phyloP scores from a whole-genome alignment of 2,329 filamentous ascomycete species.

The Cytospora piceicola region DNA sequence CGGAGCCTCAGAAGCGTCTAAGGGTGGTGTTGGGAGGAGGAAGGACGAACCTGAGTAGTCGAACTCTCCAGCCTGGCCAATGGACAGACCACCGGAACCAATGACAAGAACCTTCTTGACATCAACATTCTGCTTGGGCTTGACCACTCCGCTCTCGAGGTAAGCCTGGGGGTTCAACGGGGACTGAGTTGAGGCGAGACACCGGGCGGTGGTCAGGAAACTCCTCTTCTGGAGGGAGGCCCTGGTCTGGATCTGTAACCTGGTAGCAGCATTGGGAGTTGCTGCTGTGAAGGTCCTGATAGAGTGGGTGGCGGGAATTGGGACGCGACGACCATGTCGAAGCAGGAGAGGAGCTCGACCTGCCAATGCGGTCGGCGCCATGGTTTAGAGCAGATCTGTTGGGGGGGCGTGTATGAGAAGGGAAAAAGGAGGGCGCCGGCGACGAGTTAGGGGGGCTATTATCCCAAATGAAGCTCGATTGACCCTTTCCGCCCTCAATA shows the following conservation, averaged over 20 bases:
- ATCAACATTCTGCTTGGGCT: constrained; percentile 77
- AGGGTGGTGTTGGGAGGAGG: constrained; percentile 14
- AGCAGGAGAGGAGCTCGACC: constrained; percentile 62
- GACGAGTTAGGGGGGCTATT: constrained; percentile 22
- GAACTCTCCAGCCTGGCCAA: constrained; percentile 97
- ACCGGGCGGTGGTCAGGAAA: constrained; percentile 51
- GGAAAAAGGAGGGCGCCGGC: constrained; percentile 22
- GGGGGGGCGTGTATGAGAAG: constrained; percentile 36
- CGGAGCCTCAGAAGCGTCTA: constrained; percentile 21
- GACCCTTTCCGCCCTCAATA: constrained; percentile 28
- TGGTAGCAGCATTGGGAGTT: constrained; percentile 40
- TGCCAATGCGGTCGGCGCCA: constrained; percentile 52
- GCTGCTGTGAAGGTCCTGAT: constrained; percentile 49
- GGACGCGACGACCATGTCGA: constrained; percentile 57
- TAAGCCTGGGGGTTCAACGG: constrained; percentile 86
- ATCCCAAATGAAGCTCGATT: constrained; percentile 26
- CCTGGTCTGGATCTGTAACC: constrained; percentile 40
- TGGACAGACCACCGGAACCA: constrained; percentile 91
- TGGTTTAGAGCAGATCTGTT: constrained; percentile 38
- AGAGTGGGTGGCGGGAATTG: constrained; percentile 49
- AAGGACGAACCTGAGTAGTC: constrained; percentile 88
- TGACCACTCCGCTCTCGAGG: constrained; percentile 83
- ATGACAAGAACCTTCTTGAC: constrained; percentile 98
- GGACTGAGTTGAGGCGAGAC: constrained; percentile 57
- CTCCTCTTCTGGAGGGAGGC: constrained; percentile 50